Evolutionary conservation across 108 stramenopile genomes (phyloP).

Genomic region (Ochromonas danica): DNA sequence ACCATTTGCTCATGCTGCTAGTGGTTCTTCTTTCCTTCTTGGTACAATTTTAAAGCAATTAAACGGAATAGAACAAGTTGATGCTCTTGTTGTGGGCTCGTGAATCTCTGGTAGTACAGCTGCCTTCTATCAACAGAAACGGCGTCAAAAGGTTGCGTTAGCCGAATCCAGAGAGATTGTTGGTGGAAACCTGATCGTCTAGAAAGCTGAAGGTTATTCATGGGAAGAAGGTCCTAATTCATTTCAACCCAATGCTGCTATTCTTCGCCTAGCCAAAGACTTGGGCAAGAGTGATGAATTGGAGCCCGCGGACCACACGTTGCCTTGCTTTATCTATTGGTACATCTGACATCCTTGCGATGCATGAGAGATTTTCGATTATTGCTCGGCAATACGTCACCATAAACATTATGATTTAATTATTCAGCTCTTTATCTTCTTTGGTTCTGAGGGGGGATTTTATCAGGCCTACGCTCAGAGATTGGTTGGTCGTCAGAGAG

Average conservation of each 20-base stretch:
- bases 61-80: conserved; percentile 51
- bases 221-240: conserved; percentile 95
- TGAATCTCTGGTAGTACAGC: conserved; percentile 82
- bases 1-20: too few relatives aligned
- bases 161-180: conserved; percentile 74
- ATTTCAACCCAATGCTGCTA: conserved; percentile 80
- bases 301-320: conserved; percentile 71
- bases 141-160: conserved; percentile 65
- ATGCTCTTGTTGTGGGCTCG: conserved; percentile 82
- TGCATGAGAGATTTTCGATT: too few relatives aligned
- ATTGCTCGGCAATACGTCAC: too few relatives aligned
- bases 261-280: conserved; percentile 80
- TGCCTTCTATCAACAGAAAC: conserved; percentile 69
- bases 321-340: conserved; percentile 56
- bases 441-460: too few relatives aligned
- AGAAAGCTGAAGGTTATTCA: conserved; percentile 70
- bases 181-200: conserved; percentile 87
- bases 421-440: too few relatives aligned
- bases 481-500: too few relatives aligned
- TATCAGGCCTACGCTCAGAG: too few relatives aligned
- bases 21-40: too few relatives aligned
- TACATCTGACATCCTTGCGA: conserved; percentile 61
- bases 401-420: too few relatives aligned
- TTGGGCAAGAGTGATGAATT: conserved; percentile 78
- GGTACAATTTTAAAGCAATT: too few relatives aligned